phyloP scores from a whole-genome alignment of 495 filamentous ascomycete species.

The Aspergillus haitiensis region DNA sequence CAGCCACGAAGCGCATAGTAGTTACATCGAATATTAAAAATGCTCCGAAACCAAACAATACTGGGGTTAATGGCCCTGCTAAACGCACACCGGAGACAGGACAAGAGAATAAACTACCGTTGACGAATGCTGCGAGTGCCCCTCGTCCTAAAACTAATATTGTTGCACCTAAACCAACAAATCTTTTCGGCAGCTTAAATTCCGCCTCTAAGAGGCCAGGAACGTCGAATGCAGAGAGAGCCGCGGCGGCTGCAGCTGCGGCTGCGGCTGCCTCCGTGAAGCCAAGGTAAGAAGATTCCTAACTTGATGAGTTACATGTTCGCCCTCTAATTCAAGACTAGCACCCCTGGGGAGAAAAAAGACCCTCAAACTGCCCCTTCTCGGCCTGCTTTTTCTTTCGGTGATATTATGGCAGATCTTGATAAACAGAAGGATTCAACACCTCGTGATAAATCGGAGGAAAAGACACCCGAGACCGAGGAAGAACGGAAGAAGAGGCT shows the following conservation, averaged over 20 bases:
- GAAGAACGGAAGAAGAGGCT: slow-evolving; percentile 72
- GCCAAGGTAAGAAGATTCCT: slow-evolving; percentile 33
- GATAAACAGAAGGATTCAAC: slow-evolving; percentile 62
- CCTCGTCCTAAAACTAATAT: slow-evolving; percentile 50
- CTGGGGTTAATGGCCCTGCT: slow-evolving; percentile 25
- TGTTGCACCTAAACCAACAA: slow-evolving; percentile 56
- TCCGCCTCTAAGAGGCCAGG: slow-evolving; percentile 64
- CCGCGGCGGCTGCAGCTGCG: slow-evolving; percentile 47
- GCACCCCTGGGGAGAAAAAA: slow-evolving; percentile 42
- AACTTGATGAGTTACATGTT: background rate
- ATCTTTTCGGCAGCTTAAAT: slow-evolving; percentile 57
- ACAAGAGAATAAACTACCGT: slow-evolving; percentile 35
- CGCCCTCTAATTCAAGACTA: slow-evolving; percentile 26
- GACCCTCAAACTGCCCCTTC: slow-evolving; percentile 39
- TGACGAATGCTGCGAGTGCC: slow-evolving; percentile 30
- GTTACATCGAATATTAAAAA: slow-evolving; percentile 35
- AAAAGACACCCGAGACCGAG: slow-evolving; percentile 66
- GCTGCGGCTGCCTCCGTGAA: slow-evolving; percentile 38
- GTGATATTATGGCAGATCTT: slow-evolving; percentile 64
- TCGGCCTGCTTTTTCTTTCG: slow-evolving; percentile 54
- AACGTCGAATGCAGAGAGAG: slow-evolving; percentile 54
- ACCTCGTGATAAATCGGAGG: slow-evolving; percentile 50
- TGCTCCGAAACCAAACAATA: slow-evolving; percentile 25
- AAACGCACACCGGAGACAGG: slow-evolving; percentile 27
- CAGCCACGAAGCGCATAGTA: slow-evolving; percentile 44